Evolutionary conservation across 768 basidiomycete species (phyloP).

Genomic region (Tricholoma saponaceum): DNA sequence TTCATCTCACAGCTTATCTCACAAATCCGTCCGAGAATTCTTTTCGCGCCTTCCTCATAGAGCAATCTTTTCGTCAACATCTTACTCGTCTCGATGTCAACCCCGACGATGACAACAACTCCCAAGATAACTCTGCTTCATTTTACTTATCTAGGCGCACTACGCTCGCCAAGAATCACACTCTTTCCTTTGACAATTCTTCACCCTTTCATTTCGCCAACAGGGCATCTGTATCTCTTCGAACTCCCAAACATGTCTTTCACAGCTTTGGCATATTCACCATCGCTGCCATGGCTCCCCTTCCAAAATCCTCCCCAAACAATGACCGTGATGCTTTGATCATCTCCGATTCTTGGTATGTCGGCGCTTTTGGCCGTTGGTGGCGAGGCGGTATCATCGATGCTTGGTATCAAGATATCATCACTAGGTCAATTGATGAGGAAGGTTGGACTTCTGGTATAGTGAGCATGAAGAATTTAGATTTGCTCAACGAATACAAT

Average conservation of each 20-base stretch:
- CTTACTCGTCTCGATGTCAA: slow-evolving; percentile 78
- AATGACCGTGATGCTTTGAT: slow-evolving; percentile 44
- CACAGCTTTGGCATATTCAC: slow-evolving; percentile 86
- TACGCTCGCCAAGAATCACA: slow-evolving; percentile 22
- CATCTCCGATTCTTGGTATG: slow-evolving; percentile 79
- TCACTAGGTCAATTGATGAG: slow-evolving; percentile 59
- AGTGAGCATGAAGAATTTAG: slow-evolving; percentile 68
- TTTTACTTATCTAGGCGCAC: slow-evolving; percentile 21
- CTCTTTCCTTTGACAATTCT: slow-evolving; percentile 30
- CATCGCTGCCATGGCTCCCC: slow-evolving; percentile 71
- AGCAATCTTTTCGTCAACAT: slow-evolving; percentile 94
- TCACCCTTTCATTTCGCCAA: slow-evolving; percentile 84
- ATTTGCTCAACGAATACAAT: slow-evolving; percentile 62
- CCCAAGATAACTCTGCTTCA: slow-evolving; percentile 22
- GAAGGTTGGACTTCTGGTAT: slow-evolving; percentile 79
- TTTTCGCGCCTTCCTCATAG: slow-evolving; percentile 94
- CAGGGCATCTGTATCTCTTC: slow-evolving; percentile 87
- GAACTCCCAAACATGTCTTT: slow-evolving; percentile 86
- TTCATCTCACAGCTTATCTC: slow-evolving; percentile 66
- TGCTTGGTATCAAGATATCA: slow-evolving; percentile 72
- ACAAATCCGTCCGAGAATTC: slow-evolving; percentile 93
- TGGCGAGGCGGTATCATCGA: slow-evolving; percentile 83
- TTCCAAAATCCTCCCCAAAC: slow-evolving; percentile 35
- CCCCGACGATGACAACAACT: slow-evolving; percentile 47
- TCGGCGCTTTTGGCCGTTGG: slow-evolving; percentile 90